Evolutionary conservation across 2,329 filamentous ascomycete species (phyloP), one percentile per base, ranked within the genome.

Genomic region (Sporothrix dimorphospora): DNA sequence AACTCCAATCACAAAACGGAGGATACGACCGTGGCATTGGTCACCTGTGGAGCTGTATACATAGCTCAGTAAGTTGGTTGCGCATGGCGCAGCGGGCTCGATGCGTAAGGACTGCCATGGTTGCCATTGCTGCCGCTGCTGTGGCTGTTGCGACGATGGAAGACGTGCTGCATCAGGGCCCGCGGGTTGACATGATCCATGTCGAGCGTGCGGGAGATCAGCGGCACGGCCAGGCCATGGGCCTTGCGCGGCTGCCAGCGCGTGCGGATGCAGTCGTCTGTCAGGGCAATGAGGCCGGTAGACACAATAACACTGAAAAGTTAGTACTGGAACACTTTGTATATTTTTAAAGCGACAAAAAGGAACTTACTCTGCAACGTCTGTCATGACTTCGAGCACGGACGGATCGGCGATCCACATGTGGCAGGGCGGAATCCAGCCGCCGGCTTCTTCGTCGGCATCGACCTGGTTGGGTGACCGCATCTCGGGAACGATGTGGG

Each of bases 211-310:
- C 74, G 63, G 27, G 79, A 78, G 53, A 79, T 78, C 74, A 81
- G 75, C 2, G 82, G 81, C 21, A 82, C 75, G 34, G 80, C 78
- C 73, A 82, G 78, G 73, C 79, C 81, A 70, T 81, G 81, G 16
- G 77, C 73, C 76, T 84, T 86, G 78, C 83, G 84, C 51, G 81
- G 80, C 76, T 84, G 89, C 89, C 93, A 96, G 72, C 88, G 89
- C 74, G 89, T 87, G 81, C 93, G 92, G 84, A 98, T 97, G 83
- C 90, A 93, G 82, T 98, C 94, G 79, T 98, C 95, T 69, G 97
- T 91, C 59, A 98, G 88, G 8, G 92, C 89, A 77, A 97, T 90
- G 76, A 98, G 87, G 30, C 95, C 95, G n/a, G 94, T 96, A 63
- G 94, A 89, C 74, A 98, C 88, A 75, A 98, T 91, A 75, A 97